Evolutionary conservation across 2,329 filamentous ascomycete genomes (phyloP).

Genomic region (Aspergillus unguis): DNA sequence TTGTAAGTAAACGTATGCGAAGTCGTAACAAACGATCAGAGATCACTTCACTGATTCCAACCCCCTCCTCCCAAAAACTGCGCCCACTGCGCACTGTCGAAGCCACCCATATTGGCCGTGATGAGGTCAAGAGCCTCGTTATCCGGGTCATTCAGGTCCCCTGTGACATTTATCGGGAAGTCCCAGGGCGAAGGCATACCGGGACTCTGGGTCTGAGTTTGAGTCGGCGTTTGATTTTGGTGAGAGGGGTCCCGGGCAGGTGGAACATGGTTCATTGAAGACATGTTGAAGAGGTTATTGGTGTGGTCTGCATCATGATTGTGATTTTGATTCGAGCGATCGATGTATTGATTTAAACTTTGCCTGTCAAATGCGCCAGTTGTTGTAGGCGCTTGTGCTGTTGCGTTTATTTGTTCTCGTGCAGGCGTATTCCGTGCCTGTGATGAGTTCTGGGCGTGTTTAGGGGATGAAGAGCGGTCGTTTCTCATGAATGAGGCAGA

Average conservation of each 20-base stretch:
- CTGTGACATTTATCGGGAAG: constrained; percentile 12
- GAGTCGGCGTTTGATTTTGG: no score
- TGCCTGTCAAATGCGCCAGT: neutral
- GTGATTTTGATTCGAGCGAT: constrained; percentile 14
- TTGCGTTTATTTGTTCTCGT: neutral
- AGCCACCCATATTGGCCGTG: constrained; percentile 22
- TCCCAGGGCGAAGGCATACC: constrained; percentile 30
- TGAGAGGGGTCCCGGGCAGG: no score
- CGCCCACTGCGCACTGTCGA: constrained; percentile 37
- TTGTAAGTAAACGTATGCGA: no score
- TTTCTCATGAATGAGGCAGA: constrained; percentile 4
- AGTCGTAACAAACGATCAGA: neutral
- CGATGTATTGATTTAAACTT: constrained; percentile 12
- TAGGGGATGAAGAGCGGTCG: constrained; percentile 14
- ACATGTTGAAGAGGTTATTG: constrained; percentile 15
- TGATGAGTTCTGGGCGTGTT: constrained; percentile 4
- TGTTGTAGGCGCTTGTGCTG: neutral
- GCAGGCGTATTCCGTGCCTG: neutral
- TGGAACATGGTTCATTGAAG: constrained; percentile 10
- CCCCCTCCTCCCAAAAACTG: constrained; percentile 24
- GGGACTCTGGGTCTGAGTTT: constrained; percentile 9
- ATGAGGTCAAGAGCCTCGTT: constrained; percentile 19
- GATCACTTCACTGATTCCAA: constrained; percentile 18
- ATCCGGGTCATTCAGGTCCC: constrained; percentile 12
- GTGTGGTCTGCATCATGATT: neutral